A percentile compares a stretch with the other conserved stretches of the same genome.
phyloP scores from a whole-genome alignment of 2,329 filamentous ascomycete species.

The Aspergillus tamarii region DNA sequence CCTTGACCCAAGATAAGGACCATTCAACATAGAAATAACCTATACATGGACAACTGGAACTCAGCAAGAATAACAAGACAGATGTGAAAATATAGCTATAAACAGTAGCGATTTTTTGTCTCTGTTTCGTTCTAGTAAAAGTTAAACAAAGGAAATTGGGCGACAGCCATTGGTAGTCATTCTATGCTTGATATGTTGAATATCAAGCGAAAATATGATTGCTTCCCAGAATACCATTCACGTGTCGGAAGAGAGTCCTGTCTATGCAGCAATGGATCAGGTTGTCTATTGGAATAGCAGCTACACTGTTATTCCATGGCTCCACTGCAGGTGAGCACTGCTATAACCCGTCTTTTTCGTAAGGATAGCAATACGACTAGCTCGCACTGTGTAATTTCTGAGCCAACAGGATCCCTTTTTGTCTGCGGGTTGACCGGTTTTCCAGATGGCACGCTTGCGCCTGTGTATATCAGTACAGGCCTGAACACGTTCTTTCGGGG shows the following conservation, averaged over 20 bases:
- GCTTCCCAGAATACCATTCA: not conserved
- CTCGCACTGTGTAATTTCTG: not conserved
- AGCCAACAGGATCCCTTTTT: not conserved
- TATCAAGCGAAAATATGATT: not conserved
- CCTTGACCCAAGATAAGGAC: too few relatives aligned
- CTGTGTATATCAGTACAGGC: not conserved
- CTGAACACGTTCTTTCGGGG: not conserved
- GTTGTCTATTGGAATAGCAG: not conserved
- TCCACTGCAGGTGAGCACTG: not conserved
- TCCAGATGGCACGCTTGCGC: not conserved
- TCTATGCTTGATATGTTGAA: not conserved
- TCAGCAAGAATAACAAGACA: too few relatives aligned
- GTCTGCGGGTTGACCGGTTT: not conserved
- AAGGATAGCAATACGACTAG: not conserved
- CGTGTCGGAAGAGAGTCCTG: not conserved
- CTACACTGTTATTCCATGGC: not conserved
- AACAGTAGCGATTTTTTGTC: too few relatives aligned
- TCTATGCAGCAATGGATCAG: fast-evolving
- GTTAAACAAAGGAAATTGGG: not conserved
- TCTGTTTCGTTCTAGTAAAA: too few relatives aligned
- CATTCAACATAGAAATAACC: too few relatives aligned
- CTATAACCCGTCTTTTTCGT: not conserved
- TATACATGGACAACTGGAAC: too few relatives aligned
- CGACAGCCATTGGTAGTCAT: not conserved
- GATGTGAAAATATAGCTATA: too few relatives aligned